phyloP scores from a whole-genome alignment of 352 stramenopile species.

The Ophiocytium majus region DNA sequence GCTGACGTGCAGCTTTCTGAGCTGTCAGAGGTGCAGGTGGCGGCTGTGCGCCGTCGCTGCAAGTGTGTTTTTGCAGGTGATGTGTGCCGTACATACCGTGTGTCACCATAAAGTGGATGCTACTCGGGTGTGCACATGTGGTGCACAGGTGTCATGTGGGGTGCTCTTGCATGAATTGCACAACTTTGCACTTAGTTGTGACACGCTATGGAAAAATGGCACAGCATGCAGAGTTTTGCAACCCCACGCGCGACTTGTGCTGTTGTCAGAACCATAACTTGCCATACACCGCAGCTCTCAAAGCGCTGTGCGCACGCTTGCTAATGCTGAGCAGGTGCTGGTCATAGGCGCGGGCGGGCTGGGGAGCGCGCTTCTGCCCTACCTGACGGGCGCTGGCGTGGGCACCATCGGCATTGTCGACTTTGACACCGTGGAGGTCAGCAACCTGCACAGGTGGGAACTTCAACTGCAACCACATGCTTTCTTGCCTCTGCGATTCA shows the following conservation, averaged over 20 bases:
- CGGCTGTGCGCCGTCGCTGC: no score
- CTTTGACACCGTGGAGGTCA: slow-evolving; percentile 87
- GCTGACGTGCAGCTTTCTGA: no score
- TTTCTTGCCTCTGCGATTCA: no score
- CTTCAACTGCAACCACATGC: background rate
- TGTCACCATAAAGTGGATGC: no score
- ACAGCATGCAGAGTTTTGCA: slow-evolving; percentile 64
- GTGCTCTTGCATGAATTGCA: no score
- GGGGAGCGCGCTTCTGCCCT: slow-evolving; percentile 87
- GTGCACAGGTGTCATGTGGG: no score
- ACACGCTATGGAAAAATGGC: background rate
- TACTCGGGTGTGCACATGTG: no score
- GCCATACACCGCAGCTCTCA: background rate
- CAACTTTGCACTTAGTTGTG: no score
- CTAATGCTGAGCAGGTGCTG: slow-evolving; percentile 57
- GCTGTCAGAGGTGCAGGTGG: no score
- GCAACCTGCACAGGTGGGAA: slow-evolving; percentile 82
- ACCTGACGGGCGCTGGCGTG: slow-evolving; percentile 88
- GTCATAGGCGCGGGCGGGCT: slow-evolving; percentile 88
- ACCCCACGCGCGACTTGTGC: background rate
- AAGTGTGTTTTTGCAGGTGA: no score
- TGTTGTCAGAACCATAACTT: background rate
- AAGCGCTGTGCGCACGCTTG: background rate
- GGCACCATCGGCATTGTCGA: slow-evolving; percentile 88
- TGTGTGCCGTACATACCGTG: no score